phyloP scores from a whole-genome alignment of 139 green algal species.

The Haematococcus sp. region DNA sequence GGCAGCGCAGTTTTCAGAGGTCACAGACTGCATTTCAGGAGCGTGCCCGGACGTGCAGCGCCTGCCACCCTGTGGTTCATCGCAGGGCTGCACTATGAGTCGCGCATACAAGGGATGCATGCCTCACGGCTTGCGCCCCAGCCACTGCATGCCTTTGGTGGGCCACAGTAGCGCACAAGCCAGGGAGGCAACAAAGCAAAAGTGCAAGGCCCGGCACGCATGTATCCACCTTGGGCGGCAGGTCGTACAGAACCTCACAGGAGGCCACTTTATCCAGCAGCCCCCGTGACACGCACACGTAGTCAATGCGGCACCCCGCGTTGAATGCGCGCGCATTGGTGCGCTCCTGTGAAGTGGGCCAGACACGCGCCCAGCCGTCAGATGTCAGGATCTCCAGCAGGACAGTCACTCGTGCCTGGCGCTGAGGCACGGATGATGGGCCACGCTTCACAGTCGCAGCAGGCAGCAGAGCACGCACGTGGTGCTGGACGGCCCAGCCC shows the following conservation, averaged over 20 bases:
- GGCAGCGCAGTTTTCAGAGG: neutral
- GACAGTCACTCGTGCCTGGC: too few species aligned
- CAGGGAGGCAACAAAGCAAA: too few species aligned
- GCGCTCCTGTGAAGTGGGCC: constrained; percentile 12
- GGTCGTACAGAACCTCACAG: constrained; percentile 55
- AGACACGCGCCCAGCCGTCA: too few species aligned
- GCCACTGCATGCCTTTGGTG: neutral
- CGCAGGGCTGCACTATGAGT: too few species aligned
- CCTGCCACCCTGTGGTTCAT: neutral
- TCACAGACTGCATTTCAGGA: neutral
- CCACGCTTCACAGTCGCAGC: too few species aligned
- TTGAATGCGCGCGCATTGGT: constrained; percentile 72
- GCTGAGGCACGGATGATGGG: too few species aligned
- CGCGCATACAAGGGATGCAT: neutral
- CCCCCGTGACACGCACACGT: constrained; percentile 43
- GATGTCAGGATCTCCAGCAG: too few species aligned
- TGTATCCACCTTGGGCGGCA: constrained; percentile 64
- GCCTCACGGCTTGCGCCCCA: neutral
- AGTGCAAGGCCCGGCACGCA: too few species aligned
- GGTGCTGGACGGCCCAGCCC: too few species aligned
- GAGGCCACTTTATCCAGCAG: constrained; percentile 47
- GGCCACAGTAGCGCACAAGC: too few species aligned
- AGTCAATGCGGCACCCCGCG: constrained; percentile 71
- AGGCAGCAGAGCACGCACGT: too few species aligned
- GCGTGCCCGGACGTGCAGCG: neutral